These are phyloP conservation scores for Trichophaea hybrida DNA, from an alignment of 2,329 filamentous ascomycete species.

Conservation along the genomic window DNA sequence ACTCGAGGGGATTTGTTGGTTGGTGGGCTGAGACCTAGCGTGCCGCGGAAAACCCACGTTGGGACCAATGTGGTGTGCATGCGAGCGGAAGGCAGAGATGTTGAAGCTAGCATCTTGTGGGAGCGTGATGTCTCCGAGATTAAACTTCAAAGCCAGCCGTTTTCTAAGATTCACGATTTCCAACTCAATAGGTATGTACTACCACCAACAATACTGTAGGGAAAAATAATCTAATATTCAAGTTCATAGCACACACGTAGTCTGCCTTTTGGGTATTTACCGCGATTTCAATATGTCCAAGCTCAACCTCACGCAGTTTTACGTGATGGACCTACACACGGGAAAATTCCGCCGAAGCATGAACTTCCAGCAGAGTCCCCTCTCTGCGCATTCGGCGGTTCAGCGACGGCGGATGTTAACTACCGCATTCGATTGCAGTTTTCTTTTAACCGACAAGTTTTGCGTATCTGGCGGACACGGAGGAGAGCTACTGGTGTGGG, in stretches of 20 bases:
- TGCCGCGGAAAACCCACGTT: slow-evolving; percentile 2
- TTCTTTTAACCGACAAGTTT: slow-evolving; percentile 27
- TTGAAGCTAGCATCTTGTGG: slow-evolving; percentile 6
- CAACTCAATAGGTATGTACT: not conserved
- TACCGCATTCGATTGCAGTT: slow-evolving; percentile 27
- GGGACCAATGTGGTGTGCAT: not conserved
- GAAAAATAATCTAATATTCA: not conserved
- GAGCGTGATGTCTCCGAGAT: not conserved
- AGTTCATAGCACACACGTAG: slow-evolving; percentile 21
- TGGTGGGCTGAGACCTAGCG: slow-evolving; percentile 13
- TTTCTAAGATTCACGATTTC: not conserved
- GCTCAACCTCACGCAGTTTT: slow-evolving; percentile 27
- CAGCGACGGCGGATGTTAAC: slow-evolving; percentile 22
- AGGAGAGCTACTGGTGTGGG: slow-evolving; percentile 20
- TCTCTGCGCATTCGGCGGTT: not conserved
- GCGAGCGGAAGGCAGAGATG: slow-evolving; percentile 12
- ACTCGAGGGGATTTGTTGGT: slow-evolving; percentile 10
- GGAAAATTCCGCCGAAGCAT: slow-evolving; percentile 14
- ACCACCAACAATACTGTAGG: not conserved
- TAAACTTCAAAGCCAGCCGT: not conserved
- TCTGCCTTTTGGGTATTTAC: slow-evolving; percentile 27
- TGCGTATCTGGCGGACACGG: slow-evolving; percentile 27
- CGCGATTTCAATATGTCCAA: slow-evolving; percentile 24
- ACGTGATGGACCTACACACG: slow-evolving; percentile 22
- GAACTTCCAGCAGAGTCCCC: not conserved